Evolutionary conservation across 257 asterid species (phyloP), one percentile per base, ranked within the genome.

Genomic region (Euphrasia confusa): DNA sequence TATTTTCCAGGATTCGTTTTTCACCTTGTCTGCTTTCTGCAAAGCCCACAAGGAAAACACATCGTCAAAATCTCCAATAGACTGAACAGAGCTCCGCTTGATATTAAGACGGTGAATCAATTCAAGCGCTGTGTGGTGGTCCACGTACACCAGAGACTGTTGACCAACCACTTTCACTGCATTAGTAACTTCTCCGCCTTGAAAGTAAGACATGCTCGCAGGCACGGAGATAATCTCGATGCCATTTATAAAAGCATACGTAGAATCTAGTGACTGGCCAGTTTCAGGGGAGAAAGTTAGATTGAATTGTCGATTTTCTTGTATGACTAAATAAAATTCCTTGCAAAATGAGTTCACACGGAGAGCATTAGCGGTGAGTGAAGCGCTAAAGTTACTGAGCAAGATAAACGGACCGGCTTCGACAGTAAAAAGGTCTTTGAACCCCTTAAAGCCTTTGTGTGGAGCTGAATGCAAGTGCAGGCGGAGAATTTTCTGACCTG

Each of bases 91-190:
- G 33, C 48, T 42, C 11, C 9, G 48, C 48, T 42, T 42, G 10
- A 42, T 42, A 9, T 42, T 4, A 7, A 7, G 48, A 45, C 79
- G 62, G 12, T 70, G 75, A 54, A 77, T 53, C 67, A 72, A 37
- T 73, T 80, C 87, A 12, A 85, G 79, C n/a, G 84, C 82, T 2
- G 85, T 75, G 65, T 64, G 53, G 56, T 66, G 63, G 71, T 82
- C 84, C 21, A 78, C 68, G 44, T 73, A 76, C 58, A 71, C 64
- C 44, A 70, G 6, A 4, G 66, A 66, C 59, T 72, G 57, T 2
- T 66, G 58, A 1, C 78, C 81, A 15, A 63, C 55, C 1, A 59
- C 67, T 55, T 60, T 63, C 9, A 32, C 49, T 33, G 65, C 67
- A 47, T 10, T 1, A 63, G 9, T 37, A 37, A 7, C 42, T 37